These are phyloP conservation scores for Viola odorata DNA, from an alignment of 345 rosid species.

Conservation along the genomic window DNA sequence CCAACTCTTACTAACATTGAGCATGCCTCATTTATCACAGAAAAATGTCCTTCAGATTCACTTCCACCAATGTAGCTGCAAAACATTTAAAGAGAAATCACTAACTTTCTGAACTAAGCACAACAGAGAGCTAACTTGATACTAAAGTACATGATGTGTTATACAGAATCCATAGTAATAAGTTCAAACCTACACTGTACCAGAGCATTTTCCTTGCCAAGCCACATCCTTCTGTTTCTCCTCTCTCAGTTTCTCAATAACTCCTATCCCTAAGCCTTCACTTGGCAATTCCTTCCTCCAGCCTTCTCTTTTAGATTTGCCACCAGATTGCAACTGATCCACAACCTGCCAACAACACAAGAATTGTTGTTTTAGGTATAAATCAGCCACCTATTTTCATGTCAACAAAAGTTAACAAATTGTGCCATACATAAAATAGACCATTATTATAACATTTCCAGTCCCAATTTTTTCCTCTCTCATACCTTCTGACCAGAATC, in stretches of 20 bases:
- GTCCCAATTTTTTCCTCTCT: too few species aligned
- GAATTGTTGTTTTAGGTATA: too few species aligned
- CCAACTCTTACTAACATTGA: slow-evolving; percentile 67
- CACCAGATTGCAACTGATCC: slow-evolving; percentile 81
- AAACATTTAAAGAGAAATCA: neutral
- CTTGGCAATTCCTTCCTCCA: slow-evolving; percentile 60
- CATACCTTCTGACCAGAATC: too few species aligned
- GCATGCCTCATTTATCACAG: slow-evolving; percentile 88
- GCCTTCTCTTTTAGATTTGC: slow-evolving; percentile 56
- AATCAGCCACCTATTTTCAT: too few species aligned
- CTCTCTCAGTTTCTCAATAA: slow-evolving; percentile 60
- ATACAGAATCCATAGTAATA: slow-evolving; percentile 1
- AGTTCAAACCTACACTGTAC: slow-evolving; percentile 87
- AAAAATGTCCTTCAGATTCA: slow-evolving; percentile 90
- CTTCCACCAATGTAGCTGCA: slow-evolving; percentile 85
- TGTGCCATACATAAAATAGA: too few species aligned
- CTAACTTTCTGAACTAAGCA: slow-evolving; percentile 9
- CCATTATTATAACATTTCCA: too few species aligned
- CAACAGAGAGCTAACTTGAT: neutral
- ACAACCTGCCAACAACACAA: slow-evolving; percentile 55
- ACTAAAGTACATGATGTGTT: neutral
- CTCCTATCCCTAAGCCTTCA: slow-evolving; percentile 56
- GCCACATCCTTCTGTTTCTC: slow-evolving; percentile 61
- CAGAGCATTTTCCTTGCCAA: slow-evolving; percentile 99
- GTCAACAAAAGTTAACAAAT: too few species aligned